phyloP scores from a whole-genome alignment of 1,284 basidiomycete genomes.

The Leucoagaricus sp. region DNA sequence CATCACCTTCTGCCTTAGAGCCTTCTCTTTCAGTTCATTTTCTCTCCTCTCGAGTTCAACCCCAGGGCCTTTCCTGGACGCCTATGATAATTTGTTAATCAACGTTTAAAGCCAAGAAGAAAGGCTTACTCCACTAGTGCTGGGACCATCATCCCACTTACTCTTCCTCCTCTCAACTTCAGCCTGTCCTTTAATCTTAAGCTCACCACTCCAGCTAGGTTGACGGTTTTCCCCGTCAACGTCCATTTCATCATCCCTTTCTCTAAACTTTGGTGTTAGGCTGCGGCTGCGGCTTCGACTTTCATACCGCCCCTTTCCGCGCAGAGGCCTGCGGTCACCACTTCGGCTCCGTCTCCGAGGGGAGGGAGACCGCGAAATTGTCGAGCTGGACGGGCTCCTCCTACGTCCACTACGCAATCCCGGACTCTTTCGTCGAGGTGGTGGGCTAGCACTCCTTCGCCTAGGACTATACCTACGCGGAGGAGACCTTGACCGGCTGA shows the following conservation, averaged over 20 bases:
- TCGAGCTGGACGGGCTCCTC: constrained; percentile 27
- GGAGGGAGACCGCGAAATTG: constrained; percentile 21
- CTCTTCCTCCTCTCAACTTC: constrained; percentile 50
- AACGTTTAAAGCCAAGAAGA: constrained; percentile 11
- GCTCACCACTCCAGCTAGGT: constrained; percentile 34
- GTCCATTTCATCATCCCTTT: constrained; percentile 42
- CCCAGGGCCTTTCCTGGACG: constrained; percentile 13
- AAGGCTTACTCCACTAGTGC: constrained; percentile 30
- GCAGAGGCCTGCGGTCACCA: constrained; percentile 21
- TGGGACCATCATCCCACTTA: constrained; percentile 45
- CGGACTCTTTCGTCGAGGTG: constrained; percentile 11
- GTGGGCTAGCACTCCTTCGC: constrained; percentile 20
- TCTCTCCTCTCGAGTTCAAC: constrained; percentile 61
- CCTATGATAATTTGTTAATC: constrained; percentile 17
- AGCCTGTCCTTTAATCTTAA: constrained; percentile 76
- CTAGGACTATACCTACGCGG: constrained; percentile 16
- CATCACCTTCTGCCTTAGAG: constrained; percentile 79
- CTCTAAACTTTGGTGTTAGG: constrained; percentile 19
- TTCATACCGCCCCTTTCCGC: constrained; percentile 11
- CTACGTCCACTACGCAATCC: constrained; percentile 3
- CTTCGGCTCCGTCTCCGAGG: constrained; percentile 32
- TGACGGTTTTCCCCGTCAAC: constrained; percentile 37
- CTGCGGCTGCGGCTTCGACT: constrained; percentile 20
- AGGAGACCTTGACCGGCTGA: constrained; percentile 21
- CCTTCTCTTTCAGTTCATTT: constrained; percentile 75